phyloP scores from a whole-genome alignment of 2,329 filamentous ascomycete species.

The Mycogone perniciosa region DNA sequence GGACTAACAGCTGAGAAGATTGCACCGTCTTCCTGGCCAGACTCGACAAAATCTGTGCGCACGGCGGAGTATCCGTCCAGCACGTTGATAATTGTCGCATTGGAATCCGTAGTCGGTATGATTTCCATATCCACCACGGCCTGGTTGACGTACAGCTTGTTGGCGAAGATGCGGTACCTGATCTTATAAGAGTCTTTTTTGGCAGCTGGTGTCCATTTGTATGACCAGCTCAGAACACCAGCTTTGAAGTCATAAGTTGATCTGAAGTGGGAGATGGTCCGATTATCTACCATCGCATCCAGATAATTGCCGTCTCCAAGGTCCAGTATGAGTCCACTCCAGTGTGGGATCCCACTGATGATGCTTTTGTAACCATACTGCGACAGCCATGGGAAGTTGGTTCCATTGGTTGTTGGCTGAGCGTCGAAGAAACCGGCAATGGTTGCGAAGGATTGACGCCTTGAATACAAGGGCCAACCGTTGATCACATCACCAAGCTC shows the following conservation, averaged over 20 bases:
- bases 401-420: slow-evolving; percentile 50
- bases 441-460: slow-evolving; percentile 59
- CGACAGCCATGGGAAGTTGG: slow-evolving; percentile 61
- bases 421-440: slow-evolving; percentile 61
- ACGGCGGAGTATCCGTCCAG: slow-evolving; percentile 64
- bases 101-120: slow-evolving; percentile 47
- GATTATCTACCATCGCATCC: slow-evolving; percentile 52
- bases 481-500: slow-evolving; percentile 35
- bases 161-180: slow-evolving; percentile 58
- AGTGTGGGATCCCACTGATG: slow-evolving; percentile 65
- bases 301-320: slow-evolving; percentile 47
- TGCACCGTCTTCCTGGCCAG: slow-evolving; percentile 44
- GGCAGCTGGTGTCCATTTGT: slow-evolving; percentile 54
- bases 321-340: slow-evolving; percentile 38
- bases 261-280: slow-evolving; percentile 53
- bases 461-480: slow-evolving; percentile 62
- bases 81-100: slow-evolving; percentile 58
- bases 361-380: slow-evolving; percentile 58
- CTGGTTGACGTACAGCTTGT: slow-evolving; percentile 57
- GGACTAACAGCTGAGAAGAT: slow-evolving; percentile 63
- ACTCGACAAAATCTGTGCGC: slow-evolving; percentile 52
- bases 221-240: slow-evolving; percentile 58
- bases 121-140: slow-evolving; percentile 47
- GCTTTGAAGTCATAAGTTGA: slow-evolving; percentile 57
- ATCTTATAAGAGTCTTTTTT: slow-evolving; percentile 47